A percentile compares a stretch with the other conserved stretches of the same genome.
Evolutionary conservation across 1,284 basidiomycete species (phyloP).

Genomic region (Fistulinella cinereoalba): DNA sequence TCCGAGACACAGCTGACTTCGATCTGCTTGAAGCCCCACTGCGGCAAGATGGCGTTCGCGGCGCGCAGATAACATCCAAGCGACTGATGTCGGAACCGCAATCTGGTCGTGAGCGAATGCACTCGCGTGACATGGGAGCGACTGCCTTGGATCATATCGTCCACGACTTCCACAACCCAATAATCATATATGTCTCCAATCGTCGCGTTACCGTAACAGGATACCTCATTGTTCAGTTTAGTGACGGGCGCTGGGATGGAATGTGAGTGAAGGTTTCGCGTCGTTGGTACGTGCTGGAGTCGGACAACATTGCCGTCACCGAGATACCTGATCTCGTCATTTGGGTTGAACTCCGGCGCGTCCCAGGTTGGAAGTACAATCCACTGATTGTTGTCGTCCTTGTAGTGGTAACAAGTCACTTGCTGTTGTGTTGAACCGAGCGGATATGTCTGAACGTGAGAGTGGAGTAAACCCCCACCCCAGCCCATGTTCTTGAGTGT

Average conservation of each 20-base stretch:
- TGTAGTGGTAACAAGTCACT: conserved; percentile 99
- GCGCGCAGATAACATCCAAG: conserved; percentile 90
- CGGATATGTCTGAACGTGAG: conserved; percentile 93
- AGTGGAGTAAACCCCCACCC: conserved; percentile 95
- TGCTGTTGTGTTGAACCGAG: conserved; percentile 94
- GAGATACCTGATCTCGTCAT: conserved; percentile 70
- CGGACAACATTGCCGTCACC: conserved; percentile 79
- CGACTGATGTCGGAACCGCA: conserved; percentile 79
- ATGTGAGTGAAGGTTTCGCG: conserved; percentile 94
- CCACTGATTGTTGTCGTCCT: conserved; percentile 98
- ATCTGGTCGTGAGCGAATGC: conserved; percentile 85
- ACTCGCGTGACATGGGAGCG: conserved; percentile 65
- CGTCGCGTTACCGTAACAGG: conserved; percentile 87
- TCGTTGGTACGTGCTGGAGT: conserved; percentile 78
- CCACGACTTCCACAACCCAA: conserved; percentile 94
- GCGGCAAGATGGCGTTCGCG: conserved; percentile 85
- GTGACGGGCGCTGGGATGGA: conserved; percentile 83
- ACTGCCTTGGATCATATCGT: conserved; percentile 74
- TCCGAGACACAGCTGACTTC: conserved; percentile 94
- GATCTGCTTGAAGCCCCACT: conserved; percentile 99
- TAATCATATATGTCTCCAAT: conserved; percentile 88
- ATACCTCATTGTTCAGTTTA: conserved; percentile 90
- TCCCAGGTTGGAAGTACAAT: conserved; percentile 80
- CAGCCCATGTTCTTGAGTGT: conserved; percentile 98
- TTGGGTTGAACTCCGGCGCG: conserved; percentile 60